phyloP scores from a whole-genome alignment of 2,329 filamentous ascomycete species.

The Exophiala alcalophila region DNA sequence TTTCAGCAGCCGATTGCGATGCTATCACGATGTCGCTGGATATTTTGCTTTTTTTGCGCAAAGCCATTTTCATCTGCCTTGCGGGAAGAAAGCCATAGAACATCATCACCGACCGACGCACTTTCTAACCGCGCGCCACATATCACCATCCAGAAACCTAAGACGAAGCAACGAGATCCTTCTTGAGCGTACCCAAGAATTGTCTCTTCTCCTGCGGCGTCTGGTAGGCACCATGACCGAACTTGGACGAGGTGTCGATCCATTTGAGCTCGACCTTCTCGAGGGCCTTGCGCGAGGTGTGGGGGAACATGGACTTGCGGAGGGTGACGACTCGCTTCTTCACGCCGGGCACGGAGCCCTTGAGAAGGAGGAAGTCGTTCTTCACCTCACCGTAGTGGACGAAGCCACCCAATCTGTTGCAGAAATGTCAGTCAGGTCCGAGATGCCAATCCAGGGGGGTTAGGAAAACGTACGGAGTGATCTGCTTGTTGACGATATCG shows the following conservation, averaged over 20 bases:
- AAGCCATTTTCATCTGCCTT: too few species aligned
- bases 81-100: too few species aligned
- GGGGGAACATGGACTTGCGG: constrained; percentile 96
- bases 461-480: constrained; percentile 82
- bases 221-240: constrained; percentile 99
- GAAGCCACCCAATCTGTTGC: constrained; percentile 86
- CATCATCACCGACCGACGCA: neutral
- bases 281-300: constrained; percentile 91
- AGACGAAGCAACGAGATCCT: constrained; percentile 68
- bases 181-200: constrained; percentile 99
- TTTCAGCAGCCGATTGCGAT: too few species aligned
- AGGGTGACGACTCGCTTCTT: constrained; percentile 99
- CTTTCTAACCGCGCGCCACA: constrained; percentile 1
- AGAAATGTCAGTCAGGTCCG: constrained; percentile 35
- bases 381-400: constrained; percentile 99
- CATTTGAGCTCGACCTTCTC: constrained; percentile 99
- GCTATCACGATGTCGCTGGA: too few species aligned
- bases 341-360: constrained; percentile 94
- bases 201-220: constrained; percentile 96
- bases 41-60: too few species aligned
- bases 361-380: constrained; percentile 98
- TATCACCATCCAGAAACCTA: constrained; percentile 40
- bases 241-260: constrained; percentile 99
- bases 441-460: constrained; percentile 1
- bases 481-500: constrained; percentile 98